A percentile compares a stretch with the other conserved stretches of the same genome.
Evolutionary conservation across 768 basidiomycete species (phyloP).

Genomic region (Macrocybe gigantea): DNA sequence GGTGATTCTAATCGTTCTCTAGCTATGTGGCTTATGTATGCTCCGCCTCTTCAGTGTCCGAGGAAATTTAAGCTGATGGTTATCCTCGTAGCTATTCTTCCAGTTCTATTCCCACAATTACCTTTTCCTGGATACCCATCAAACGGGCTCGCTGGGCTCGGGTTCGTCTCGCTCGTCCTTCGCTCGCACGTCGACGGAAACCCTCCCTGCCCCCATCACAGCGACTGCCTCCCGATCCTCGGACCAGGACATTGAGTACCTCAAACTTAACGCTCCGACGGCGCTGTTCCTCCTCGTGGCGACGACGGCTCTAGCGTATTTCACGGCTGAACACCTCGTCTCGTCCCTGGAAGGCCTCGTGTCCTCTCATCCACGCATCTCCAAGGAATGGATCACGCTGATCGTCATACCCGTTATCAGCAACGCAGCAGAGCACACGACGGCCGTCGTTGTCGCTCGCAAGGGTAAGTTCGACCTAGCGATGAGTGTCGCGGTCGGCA

Average conservation of each 20-base stretch:
- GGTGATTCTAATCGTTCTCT: constrained; percentile 4
- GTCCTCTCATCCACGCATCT: constrained; percentile 28
- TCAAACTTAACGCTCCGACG: constrained; percentile 28
- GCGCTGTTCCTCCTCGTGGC: constrained; percentile 25
- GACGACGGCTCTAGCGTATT: constrained; percentile 31
- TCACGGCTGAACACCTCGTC: constrained; percentile 37
- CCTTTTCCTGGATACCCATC: constrained; percentile 32
- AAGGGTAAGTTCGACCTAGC: constrained; percentile 38
- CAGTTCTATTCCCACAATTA: constrained; percentile 50
- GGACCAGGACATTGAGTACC: constrained; percentile 15
- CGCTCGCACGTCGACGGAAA: constrained; percentile 15
- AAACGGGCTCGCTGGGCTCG: constrained; percentile 15
- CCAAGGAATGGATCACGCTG: constrained; percentile 39
- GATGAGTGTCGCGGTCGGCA: constrained; percentile 37
- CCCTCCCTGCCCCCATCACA: constrained; percentile 16
- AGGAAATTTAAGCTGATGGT: not conserved
- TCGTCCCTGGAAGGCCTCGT: constrained; percentile 34
- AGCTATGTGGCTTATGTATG: constrained; percentile 20
- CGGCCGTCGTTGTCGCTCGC: constrained; percentile 34
- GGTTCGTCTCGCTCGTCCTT: constrained; percentile 10
- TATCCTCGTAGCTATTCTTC: constrained; percentile 34
- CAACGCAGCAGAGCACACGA: constrained; percentile 36
- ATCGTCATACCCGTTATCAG: constrained; percentile 38
- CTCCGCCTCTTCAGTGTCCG: not conserved
- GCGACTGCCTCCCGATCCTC: constrained; percentile 10